Evolutionary conservation across 495 filamentous ascomycete species (phyloP).

Genomic region (Corynascus novoguineensis): DNA sequence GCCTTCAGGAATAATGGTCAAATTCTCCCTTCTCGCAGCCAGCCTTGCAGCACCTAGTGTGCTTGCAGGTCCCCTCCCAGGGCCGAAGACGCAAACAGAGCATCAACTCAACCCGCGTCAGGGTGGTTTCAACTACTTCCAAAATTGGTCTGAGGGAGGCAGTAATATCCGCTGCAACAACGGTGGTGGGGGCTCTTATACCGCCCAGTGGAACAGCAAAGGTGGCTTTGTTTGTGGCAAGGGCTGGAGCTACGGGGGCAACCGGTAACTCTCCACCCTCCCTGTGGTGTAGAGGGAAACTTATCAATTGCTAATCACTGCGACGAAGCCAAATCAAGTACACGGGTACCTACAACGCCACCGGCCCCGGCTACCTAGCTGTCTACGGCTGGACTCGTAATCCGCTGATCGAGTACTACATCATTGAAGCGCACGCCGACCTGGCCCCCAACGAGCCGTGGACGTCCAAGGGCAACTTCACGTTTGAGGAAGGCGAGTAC

Average conservation of each 20-base stretch:
- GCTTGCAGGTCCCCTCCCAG: neutral
- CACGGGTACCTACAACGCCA: constrained; percentile 49
- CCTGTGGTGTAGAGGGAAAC: neutral
- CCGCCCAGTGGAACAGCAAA: constrained; percentile 48
- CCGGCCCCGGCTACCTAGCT: constrained; percentile 55
- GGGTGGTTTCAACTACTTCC: constrained; percentile 54
- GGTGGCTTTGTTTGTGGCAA: constrained; percentile 58
- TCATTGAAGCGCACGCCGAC: constrained; percentile 54
- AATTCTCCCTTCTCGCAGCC: neutral
- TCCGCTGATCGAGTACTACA: constrained; percentile 63
- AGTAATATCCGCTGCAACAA: constrained; percentile 53
- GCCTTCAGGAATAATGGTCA: neutral
- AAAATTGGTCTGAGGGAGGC: constrained; percentile 56
- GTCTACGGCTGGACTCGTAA: constrained; percentile 62
- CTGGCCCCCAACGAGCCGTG: constrained; percentile 49
- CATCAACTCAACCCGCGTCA: constrained; percentile 35
- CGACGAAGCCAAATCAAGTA: constrained; percentile 49
- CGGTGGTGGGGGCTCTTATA: constrained; percentile 46
- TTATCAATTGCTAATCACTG: neutral
- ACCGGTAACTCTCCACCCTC: constrained; percentile 32
- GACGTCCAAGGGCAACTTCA: constrained; percentile 51
- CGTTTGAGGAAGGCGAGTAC: constrained; percentile 51
- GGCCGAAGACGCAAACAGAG: constrained; percentile 9
- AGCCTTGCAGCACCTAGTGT: neutral
- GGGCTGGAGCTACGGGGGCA: constrained; percentile 52